Percentiles rank a stretch among this genome's conserved stretches.
These are phyloP conservation scores for Psilocybe subaeruginosa DNA, from an alignment of 768 basidiomycete species.

Conservation along the genomic window DNA sequence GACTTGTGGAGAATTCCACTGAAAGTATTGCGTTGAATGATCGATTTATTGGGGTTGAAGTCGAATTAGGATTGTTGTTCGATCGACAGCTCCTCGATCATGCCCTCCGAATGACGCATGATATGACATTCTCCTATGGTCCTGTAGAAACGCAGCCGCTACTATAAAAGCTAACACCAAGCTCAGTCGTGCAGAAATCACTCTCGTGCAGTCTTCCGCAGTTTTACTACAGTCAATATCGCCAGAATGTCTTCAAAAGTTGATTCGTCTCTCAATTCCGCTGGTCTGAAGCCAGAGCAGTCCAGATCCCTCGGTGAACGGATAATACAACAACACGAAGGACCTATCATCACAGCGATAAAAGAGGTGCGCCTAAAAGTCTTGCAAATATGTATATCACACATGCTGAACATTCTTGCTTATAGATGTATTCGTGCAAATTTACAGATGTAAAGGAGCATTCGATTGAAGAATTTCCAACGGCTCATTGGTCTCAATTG, in stretches of 20 bases:
- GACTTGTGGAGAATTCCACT: too few species aligned
- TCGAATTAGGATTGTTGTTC: background rate
- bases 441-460: conserved; percentile 31
- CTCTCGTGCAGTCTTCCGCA: background rate
- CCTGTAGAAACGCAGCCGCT: background rate
- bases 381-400: background rate
- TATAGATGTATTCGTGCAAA: conserved; percentile 41
- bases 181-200: background rate
- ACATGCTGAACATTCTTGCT: background rate
- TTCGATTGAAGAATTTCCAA: background rate
- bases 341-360: conserved; percentile 40
- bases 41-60: too few species aligned
- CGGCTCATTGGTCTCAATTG: background rate
- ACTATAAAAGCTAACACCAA: background rate
- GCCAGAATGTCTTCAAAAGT: conserved; percentile 22
- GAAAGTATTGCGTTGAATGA: too few species aligned
- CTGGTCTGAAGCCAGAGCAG: conserved; percentile 41
- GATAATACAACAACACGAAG: conserved; percentile 33
- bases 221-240: background rate
- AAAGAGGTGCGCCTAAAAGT: conserved; percentile 34
- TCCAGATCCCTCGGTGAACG: conserved; percentile 41
- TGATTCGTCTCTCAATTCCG: conserved; percentile 31
- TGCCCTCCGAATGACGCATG: background rate
- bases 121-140: background rate
- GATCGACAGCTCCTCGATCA: background rate